phyloP scores from a whole-genome alignment of 352 stramenopile genomes.

The Globisporangium paddicum region DNA sequence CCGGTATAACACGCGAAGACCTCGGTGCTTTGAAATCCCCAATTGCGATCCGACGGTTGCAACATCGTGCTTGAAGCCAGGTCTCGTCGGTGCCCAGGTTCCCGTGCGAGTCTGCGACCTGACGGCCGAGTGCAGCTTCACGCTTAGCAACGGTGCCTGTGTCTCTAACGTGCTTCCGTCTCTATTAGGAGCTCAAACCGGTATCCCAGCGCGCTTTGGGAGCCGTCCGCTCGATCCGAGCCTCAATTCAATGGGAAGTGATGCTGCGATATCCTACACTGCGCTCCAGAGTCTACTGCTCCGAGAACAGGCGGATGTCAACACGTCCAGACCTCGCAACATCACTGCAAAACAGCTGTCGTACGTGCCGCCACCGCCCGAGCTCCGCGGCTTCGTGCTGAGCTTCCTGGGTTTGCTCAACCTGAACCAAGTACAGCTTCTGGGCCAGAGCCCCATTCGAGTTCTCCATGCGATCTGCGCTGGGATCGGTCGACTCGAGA shows the following conservation, averaged over 20 bases:
- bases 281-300: constrained; percentile 18
- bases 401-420: constrained; percentile 68
- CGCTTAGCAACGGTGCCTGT: constrained; percentile 52
- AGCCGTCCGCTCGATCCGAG: constrained; percentile 23
- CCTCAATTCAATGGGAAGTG: not conserved
- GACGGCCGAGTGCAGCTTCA: constrained; percentile 26
- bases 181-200: not conserved
- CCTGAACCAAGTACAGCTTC: constrained; percentile 33
- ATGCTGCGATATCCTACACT: constrained; percentile 21
- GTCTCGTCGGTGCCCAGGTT: constrained; percentile 1
- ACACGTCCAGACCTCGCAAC: constrained; percentile 14
- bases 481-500: constrained; percentile 51
- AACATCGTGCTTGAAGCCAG: constrained; percentile 22
- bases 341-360: constrained; percentile 6
- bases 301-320: constrained; percentile 20
- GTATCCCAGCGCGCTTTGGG: constrained; percentile 35
- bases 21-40: constrained; percentile 52
- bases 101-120: constrained; percentile 54
- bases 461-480: constrained; percentile 46
- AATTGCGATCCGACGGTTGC: constrained; percentile 36
- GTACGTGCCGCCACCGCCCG: constrained; percentile 32
- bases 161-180: constrained; percentile 15
- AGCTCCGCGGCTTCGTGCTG: constrained; percentile 51
- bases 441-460: constrained; percentile 31
- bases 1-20: constrained; percentile 55